Percentiles rank a stretch among this genome's conserved stretches.
Evolutionary conservation across 2,329 filamentous ascomycete genomes (phyloP).

Genomic region (Harringtonia lauricola): DNA sequence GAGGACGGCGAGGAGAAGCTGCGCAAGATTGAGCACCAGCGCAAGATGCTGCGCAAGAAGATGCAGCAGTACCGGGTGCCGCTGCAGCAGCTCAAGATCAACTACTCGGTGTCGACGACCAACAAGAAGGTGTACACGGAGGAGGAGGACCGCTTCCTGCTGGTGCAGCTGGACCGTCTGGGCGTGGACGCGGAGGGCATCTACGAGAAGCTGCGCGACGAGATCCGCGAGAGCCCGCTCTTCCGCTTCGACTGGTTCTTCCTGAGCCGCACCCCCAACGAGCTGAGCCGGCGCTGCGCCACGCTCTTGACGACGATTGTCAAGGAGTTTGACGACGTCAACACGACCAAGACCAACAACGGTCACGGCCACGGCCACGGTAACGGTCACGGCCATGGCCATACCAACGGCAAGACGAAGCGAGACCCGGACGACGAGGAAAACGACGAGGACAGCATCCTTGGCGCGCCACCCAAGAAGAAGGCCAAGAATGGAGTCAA

Average conservation of each 20-base stretch:
- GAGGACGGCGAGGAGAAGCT: constrained; percentile 88
- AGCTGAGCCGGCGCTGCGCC: constrained; percentile 84
- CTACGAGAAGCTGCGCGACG: constrained; percentile 91
- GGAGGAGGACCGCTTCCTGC: constrained; percentile 89
- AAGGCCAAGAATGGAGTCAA: constrained; percentile 84
- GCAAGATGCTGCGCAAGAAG: constrained; percentile 89
- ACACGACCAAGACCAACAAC: constrained; percentile 35
- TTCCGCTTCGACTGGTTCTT: constrained; percentile 99
- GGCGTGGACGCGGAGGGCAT: constrained; percentile 85
- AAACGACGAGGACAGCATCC: constrained; percentile 70
- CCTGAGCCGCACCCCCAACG: constrained; percentile 82
- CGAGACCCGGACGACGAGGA: constrained; percentile 70
- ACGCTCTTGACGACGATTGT: constrained; percentile 91
- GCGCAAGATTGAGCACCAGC: constrained; percentile 81
- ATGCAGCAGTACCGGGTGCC: constrained; percentile 95
- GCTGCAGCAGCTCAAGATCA: constrained; percentile 94
- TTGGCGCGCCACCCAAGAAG: constrained; percentile 85
- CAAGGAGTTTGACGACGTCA: constrained; percentile 76
- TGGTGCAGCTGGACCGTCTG: constrained; percentile 86
- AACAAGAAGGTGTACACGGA: constrained; percentile 99
- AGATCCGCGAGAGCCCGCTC: constrained; percentile 85
- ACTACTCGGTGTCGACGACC: constrained; percentile 96
- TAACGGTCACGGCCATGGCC: constrained; percentile 27
- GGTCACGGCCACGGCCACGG: constrained; percentile 14
- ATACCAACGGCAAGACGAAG: constrained; percentile 57